Evolutionary conservation across 371 early-diverging fungal genomes (phyloP).

Genomic region (Phascolomyces articulosus): DNA sequence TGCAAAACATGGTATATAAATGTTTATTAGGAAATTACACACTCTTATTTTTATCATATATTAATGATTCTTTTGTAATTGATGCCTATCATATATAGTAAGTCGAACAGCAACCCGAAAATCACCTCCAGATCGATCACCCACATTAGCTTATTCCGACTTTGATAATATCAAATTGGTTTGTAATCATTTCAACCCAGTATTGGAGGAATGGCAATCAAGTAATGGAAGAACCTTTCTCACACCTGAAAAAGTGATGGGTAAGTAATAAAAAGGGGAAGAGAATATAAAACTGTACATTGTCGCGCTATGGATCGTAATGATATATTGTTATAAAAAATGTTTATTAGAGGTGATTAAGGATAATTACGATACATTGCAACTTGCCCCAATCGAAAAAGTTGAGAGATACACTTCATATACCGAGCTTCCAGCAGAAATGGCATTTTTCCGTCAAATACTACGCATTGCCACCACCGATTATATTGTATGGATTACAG

Average conservation of each 20-base stretch:
- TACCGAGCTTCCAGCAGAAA: slow-evolving; percentile 52
- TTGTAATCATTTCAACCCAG: slow-evolving; percentile 48
- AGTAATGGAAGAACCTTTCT: slow-evolving; percentile 25
- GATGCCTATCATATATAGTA: too few relatives aligned
- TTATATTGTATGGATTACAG: slow-evolving; percentile 14
- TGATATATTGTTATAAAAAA: background rate
- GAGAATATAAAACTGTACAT: too few relatives aligned
- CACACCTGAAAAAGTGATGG: slow-evolving; percentile 45
- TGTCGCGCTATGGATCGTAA: too few relatives aligned
- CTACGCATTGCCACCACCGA: slow-evolving; percentile 50
- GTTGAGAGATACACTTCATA: slow-evolving; percentile 35
- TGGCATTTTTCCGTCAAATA: slow-evolving; percentile 55
- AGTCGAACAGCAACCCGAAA: slow-evolving; percentile 17
- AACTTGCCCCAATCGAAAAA: slow-evolving; percentile 26
- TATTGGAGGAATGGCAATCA: slow-evolving; percentile 41
- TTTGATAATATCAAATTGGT: slow-evolving; percentile 37
- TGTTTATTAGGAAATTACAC: background rate
- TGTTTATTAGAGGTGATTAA: slow-evolving; percentile 22
- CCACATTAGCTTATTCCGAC: slow-evolving; percentile 22
- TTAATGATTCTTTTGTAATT: slow-evolving; percentile 14
- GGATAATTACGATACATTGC: slow-evolving; percentile 31
- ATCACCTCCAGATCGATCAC: slow-evolving; percentile 29
- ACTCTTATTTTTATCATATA: background rate
- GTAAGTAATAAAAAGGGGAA: slow-evolving; percentile 23
- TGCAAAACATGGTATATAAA: slow-evolving; percentile 40